phyloP scores from a whole-genome alignment of 2,329 filamentous ascomycete species.

The Grosmannia clavigera region DNA sequence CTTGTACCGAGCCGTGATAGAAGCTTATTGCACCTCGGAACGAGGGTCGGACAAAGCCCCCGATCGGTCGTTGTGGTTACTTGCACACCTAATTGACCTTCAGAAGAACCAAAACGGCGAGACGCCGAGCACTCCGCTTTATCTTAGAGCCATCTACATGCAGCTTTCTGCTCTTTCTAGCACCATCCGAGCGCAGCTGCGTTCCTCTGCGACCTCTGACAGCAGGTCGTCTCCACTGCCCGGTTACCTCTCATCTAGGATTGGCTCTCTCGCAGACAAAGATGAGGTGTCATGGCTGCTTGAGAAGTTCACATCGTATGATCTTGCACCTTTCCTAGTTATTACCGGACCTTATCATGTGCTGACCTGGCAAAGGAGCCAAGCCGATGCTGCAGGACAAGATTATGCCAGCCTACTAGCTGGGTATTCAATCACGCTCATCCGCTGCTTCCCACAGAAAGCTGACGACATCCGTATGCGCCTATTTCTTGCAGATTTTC shows the following conservation, averaged over 20 bases:
- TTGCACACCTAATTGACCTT: conserved; percentile 54
- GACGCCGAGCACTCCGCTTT: conserved; percentile 24
- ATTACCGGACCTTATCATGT: neutral
- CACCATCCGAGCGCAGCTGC: conserved; percentile 36
- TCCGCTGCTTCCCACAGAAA: conserved; percentile 70
- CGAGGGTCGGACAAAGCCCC: conserved; percentile 16
- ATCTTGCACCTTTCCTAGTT: conserved; percentile 1
- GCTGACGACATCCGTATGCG: conserved; percentile 92
- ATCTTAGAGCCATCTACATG: conserved; percentile 39
- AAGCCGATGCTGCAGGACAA: neutral
- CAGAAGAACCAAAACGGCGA: conserved; percentile 26
- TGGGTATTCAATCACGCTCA: conserved; percentile 72
- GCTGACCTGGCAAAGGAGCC: conserved; percentile 1
- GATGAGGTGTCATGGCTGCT: conserved; percentile 57
- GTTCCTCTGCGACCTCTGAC: conserved; percentile 12
- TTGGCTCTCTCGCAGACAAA: conserved; percentile 62
- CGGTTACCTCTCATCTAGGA: conserved; percentile 50
- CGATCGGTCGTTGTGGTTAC: conserved; percentile 45
- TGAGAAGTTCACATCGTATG: conserved; percentile 26
- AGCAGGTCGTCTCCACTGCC: conserved; percentile 22
- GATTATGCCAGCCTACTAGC: conserved; percentile 63
- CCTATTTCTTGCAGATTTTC: conserved; percentile 65
- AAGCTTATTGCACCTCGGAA: conserved; percentile 19
- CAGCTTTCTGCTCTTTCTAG: conserved; percentile 39
- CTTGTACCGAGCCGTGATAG: conserved; percentile 30